Percentiles rank a stretch among this genome's conserved stretches.
phyloP scores from a whole-genome alignment of 345 rosid genomes.

The Murraya paniculata region DNA sequence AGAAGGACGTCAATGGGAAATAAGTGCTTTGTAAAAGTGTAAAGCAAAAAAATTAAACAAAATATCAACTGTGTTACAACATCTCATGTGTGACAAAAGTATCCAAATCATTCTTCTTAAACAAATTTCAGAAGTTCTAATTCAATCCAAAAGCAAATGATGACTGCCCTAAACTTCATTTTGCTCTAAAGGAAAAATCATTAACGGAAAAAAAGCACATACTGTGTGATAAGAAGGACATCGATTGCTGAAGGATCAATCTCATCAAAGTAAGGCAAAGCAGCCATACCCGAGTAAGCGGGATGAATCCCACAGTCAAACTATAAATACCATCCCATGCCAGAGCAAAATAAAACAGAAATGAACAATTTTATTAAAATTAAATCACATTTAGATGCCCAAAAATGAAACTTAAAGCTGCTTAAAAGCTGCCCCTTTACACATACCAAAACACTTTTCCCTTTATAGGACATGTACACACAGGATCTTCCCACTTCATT shows the following conservation, averaged over 20 bases:
- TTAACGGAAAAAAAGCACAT: slow-evolving; percentile 10
- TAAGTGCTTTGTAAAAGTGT: no score
- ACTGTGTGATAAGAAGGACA: slow-evolving; percentile 92
- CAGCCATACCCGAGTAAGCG: slow-evolving; percentile 88
- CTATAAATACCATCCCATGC: slow-evolving; percentile 27
- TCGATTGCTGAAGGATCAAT: slow-evolving; percentile 89
- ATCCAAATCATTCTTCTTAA: neutral
- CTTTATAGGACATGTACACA: slow-evolving; percentile 82
- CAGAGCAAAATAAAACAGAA: neutral
- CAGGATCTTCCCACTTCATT: slow-evolving; percentile 96
- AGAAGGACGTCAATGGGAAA: slow-evolving; percentile 65
- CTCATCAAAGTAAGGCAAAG: slow-evolving; percentile 91
- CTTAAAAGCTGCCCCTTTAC: neutral
- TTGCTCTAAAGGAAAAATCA: neutral
- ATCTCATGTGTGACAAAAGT: neutral
- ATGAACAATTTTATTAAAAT: neutral
- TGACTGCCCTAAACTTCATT: neutral
- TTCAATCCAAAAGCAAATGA: neutral
- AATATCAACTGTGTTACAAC: no score
- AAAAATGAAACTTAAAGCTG: neutral
- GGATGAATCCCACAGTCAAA: slow-evolving; percentile 97
- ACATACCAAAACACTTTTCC: slow-evolving; percentile 66
- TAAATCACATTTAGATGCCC: neutral
- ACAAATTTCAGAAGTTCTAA: neutral
- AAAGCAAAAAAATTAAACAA: neutral